Percentiles rank a stretch among this genome's conserved stretches.
phyloP scores from a whole-genome alignment of 768 basidiomycete genomes.

The Psilocybe subaeruginosa region DNA sequence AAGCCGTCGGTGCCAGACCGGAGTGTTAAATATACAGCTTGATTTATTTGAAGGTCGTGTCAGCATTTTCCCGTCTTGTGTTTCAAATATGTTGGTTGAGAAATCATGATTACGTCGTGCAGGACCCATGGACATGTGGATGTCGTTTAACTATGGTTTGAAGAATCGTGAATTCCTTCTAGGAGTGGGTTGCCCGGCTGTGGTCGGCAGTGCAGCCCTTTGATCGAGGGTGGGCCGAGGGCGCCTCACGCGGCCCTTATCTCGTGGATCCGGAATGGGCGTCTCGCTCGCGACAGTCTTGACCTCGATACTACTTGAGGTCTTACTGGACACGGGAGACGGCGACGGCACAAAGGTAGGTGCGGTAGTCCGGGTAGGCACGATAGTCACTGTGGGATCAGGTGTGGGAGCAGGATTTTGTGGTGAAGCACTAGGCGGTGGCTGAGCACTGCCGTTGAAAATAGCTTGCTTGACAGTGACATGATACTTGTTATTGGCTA shows the following conservation, averaged over 20 bases:
- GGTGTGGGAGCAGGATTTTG: slow-evolving; percentile 9
- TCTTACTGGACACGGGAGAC: slow-evolving; percentile 9
- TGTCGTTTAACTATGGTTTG: slow-evolving; percentile 19
- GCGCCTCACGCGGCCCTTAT: slow-evolving; percentile 33
- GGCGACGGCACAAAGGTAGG: slow-evolving; percentile 5
- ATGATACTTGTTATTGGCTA: slow-evolving; percentile 64
- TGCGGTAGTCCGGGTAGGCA: not conserved
- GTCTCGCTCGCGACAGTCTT: slow-evolving; percentile 6
- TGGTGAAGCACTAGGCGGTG: slow-evolving; percentile 3
- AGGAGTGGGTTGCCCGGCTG: slow-evolving; percentile 14
- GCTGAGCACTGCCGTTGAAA: slow-evolving; percentile 48
- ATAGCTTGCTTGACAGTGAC: slow-evolving; percentile 62
- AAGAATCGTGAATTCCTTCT: slow-evolving; percentile 29
- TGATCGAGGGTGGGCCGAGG: slow-evolving; percentile 23
- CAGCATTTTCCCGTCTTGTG: not conserved
- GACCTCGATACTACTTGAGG: slow-evolving; percentile 2
- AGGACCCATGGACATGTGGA: not conserved
- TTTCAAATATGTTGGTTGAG: not conserved
- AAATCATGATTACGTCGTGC: not conserved
- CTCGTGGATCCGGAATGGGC: slow-evolving; percentile 32
- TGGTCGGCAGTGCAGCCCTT: slow-evolving; percentile 4
- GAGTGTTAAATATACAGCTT: slow-evolving; percentile 5
- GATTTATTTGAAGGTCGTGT: not conserved
- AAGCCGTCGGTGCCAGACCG: slow-evolving; percentile 10
- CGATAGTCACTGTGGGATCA: slow-evolving; percentile 8